Percentiles rank a stretch among this genome's conserved stretches.
Evolutionary conservation across 257 asterid species (phyloP).

Genomic region (Scutellaria baicalensis): DNA sequence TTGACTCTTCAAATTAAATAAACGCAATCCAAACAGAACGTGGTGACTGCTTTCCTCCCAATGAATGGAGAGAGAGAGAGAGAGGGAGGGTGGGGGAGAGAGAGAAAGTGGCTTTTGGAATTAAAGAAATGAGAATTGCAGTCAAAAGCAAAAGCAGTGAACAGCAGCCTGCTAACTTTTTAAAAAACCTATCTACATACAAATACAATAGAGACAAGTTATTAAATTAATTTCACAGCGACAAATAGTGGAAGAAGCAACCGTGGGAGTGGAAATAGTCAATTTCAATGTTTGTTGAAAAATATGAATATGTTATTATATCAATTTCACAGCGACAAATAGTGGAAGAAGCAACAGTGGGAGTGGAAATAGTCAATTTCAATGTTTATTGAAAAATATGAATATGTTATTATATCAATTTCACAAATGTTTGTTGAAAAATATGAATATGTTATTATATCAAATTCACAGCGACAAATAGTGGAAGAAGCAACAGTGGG

Average conservation of each 20-base stretch:
- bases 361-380: slow-evolving; percentile 25
- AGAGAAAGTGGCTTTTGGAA: neutral
- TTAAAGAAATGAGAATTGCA: neutral
- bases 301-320: neutral
- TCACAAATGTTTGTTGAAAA: neutral
- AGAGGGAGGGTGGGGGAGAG: slow-evolving; percentile 9
- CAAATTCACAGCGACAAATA: neutral
- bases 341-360: neutral
- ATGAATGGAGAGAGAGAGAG: slow-evolving; percentile 23
- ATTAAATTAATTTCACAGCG: neutral
- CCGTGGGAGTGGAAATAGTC: slow-evolving; percentile 26
- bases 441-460: neutral
- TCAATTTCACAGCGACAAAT: neutral
- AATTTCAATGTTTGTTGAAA: neutral
- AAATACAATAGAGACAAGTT: too few species aligned
- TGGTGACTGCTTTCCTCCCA: slow-evolving; percentile 12
- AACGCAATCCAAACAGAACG: slow-evolving; percentile 10
- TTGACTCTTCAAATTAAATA: neutral
- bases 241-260: neutral
- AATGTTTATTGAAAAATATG: neutral
- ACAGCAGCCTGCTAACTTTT: neutral
- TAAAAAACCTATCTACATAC: neutral
- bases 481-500: neutral
- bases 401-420: neutral
- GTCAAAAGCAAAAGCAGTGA: slow-evolving; percentile 15